Evolutionary conservation across 1,284 basidiomycete species (phyloP).

Genomic region (Inonotus obliquus): DNA sequence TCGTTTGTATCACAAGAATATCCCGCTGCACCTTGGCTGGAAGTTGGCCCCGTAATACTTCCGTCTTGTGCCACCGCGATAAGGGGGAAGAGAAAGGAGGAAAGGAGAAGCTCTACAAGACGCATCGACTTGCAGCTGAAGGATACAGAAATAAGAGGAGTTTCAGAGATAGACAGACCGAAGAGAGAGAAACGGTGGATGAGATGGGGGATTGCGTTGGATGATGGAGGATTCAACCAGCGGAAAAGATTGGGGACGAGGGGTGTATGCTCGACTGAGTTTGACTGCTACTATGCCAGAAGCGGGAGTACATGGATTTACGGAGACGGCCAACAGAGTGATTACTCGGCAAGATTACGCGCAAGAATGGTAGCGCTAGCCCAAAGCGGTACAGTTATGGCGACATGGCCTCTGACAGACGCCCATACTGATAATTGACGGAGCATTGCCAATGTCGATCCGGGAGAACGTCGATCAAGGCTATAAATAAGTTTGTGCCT

Average conservation of each 20-base stretch:
- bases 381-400: no score
- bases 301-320: background rate
- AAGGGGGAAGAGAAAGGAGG: slow-evolving; percentile 21
- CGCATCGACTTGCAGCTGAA: background rate
- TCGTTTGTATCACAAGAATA: slow-evolving; percentile 64
- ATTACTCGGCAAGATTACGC: no score
- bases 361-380: no score
- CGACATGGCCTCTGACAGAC: no score
- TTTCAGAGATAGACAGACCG: background rate
- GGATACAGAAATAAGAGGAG: background rate
- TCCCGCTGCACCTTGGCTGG: slow-evolving; percentile 46
- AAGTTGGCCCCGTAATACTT: slow-evolving; percentile 41
- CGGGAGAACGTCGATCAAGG: background rate
- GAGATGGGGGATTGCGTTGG: background rate
- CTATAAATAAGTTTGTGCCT: background rate
- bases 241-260: background rate
- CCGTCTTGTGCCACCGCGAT: slow-evolving; percentile 50
- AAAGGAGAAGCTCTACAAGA: background rate
- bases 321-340: background rate
- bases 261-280: background rate
- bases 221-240: background rate
- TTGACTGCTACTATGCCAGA: no score
- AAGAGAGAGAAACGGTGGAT: background rate
- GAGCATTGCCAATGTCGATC: background rate
- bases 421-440: background rate